Evolutionary conservation across 495 filamentous ascomycete genomes (phyloP).

Genomic region (Platismatia glauca): DNA sequence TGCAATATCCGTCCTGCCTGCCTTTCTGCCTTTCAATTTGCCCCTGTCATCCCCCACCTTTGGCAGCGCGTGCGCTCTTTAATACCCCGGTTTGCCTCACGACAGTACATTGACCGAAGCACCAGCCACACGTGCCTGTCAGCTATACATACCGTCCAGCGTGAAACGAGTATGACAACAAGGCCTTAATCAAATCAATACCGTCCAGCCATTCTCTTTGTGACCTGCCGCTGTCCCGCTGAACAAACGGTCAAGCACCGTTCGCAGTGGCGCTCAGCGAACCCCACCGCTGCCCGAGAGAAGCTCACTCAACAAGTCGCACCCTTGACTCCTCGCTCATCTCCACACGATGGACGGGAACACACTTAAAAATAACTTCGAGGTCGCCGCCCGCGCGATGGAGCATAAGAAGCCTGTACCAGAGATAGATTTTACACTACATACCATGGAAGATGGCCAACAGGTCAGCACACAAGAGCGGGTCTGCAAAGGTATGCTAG

Average conservation of each 20-base stretch:
- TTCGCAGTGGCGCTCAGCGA: conserved; percentile 9
- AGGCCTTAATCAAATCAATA: neutral
- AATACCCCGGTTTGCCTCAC: conserved; percentile 6
- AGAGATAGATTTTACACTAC: conserved; percentile 96
- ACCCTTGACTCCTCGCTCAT: neutral
- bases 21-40: conserved; percentile 1
- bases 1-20: neutral
- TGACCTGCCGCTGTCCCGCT: neutral
- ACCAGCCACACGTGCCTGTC: conserved; percentile 1
- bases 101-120: neutral
- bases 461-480: conserved; percentile 92
- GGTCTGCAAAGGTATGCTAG: conserved; percentile 82
- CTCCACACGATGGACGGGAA: conserved; percentile 9
- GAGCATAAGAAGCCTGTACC: conserved; percentile 86
- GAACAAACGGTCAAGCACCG: conserved; percentile 1
- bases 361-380: conserved; percentile 29
- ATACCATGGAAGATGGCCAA: conserved; percentile 93
- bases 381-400: conserved; percentile 53
- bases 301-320: neutral
- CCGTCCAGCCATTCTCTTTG: neutral
- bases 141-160: neutral
- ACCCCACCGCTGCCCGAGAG: neutral
- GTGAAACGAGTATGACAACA: neutral
- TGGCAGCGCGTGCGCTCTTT: conserved; percentile 6
- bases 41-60: conserved; percentile 4